These are phyloP conservation scores for Margaritispora aquatica DNA, from an alignment of 495 filamentous ascomycete species.

Conservation along the genomic window DNA sequence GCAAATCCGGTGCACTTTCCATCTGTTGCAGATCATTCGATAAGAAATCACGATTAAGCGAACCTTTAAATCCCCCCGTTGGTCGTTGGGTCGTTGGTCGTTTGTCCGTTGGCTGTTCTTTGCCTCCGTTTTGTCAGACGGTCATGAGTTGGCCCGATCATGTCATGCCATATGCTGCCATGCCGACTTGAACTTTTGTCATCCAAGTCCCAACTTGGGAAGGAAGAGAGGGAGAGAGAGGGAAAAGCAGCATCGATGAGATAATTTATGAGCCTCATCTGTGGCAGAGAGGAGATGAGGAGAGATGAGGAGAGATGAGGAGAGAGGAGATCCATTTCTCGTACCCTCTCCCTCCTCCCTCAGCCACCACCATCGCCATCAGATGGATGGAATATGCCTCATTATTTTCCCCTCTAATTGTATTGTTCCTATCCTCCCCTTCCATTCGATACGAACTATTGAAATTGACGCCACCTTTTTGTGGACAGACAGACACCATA, in stretches of 20 bases:
- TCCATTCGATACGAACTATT: no score
- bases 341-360: background rate
- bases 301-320: background rate
- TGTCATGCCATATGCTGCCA: no score
- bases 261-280: constrained; percentile 5
- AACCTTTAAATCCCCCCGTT: background rate
- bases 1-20: background rate
- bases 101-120: no score
- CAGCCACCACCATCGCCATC: constrained; percentile 8
- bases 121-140: no score
- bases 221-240: background rate
- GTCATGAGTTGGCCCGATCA: background rate
- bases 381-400: no score
- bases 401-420: background rate
- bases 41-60: background rate
- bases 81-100: no score
- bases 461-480: no score
- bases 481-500: background rate
- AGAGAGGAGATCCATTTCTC: background rate
- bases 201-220: no score
- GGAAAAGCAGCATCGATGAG: background rate
- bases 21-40: background rate
- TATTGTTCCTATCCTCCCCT: no score
- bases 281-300: background rate
- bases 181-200: no score